Conservation (phyloP, 1,284 basidiomycete genomes). For the Xanthoconium separans region DNA sequence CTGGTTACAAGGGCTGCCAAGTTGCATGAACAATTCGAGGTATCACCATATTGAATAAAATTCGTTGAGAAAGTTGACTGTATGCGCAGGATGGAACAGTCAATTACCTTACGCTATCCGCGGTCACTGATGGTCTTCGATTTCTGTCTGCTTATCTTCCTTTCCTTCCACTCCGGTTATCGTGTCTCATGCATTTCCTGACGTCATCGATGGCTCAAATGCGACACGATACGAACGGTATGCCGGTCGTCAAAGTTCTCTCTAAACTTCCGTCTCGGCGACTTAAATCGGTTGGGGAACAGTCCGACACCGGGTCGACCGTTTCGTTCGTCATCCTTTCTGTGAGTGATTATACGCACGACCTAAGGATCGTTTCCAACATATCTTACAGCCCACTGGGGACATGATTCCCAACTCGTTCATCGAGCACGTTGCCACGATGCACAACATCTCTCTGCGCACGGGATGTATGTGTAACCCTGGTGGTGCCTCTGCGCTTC, state of each 20-base stretch:
- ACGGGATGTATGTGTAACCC: slow-evolving; percentile 87
- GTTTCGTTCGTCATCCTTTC: slow-evolving; percentile 63
- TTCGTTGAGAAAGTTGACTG: slow-evolving; percentile 8
- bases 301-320: slow-evolving; percentile 64
- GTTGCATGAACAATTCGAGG: slow-evolving; percentile 75
- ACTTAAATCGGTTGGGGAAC: slow-evolving; percentile 59
- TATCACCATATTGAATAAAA: slow-evolving; percentile 29
- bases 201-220: slow-evolving; percentile 52
- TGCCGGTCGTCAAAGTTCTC: slow-evolving; percentile 63
- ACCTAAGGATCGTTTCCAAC: background rate
- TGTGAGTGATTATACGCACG: slow-evolving; percentile 38
- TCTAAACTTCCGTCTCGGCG: slow-evolving; percentile 55
- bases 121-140: slow-evolving; percentile 71
- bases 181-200: slow-evolving; percentile 60
- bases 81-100: slow-evolving; percentile 71
- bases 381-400: slow-evolving; percentile 50
- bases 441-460: slow-evolving; percentile 65
- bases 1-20: slow-evolving; percentile 61
- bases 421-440: slow-evolving; percentile 65
- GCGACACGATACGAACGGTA: slow-evolving; percentile 55
- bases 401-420: slow-evolving; percentile 68
- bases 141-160: slow-evolving; percentile 75
- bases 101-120: slow-evolving; percentile 73
- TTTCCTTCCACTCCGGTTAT: slow-evolving; percentile 71
- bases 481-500: slow-evolving; percentile 69